Evolutionary conservation across 2,329 filamentous ascomycete genomes (phyloP), one percentile per base, ranked within the genome.

Genomic region (Plectosphaerella plurivora): DNA sequence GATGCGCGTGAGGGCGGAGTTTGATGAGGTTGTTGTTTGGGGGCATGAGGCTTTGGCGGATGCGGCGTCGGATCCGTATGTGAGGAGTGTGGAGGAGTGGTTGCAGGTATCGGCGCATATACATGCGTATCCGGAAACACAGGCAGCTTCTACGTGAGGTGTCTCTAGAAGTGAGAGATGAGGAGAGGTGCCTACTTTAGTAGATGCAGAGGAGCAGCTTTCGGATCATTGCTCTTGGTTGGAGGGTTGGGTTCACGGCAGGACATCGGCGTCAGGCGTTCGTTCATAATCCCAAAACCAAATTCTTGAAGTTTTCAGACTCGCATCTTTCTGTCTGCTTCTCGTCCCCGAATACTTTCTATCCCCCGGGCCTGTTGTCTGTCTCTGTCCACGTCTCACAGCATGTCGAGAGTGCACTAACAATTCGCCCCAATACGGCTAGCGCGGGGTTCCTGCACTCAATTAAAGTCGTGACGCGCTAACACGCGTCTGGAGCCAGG

Each of bases 21-120:
- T 97, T 64, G 83, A 91, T 7, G 77, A 88, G 51, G 67, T 96
- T 49, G 71, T 90, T 3, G 78, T 96, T n/a, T 97, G 92, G 92
- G 86, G 82, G 0, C 91, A 96, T 66, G 91, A 94, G 59, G 68
- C 72, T 1, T 61, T 82, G 48, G 84, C 84, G 6, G 83, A 87
- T 54, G 75, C 76, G 1, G 75, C 75, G 25, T 71, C 72, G 6
- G 90, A 96, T 68, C 74, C 80, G 1, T 94, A 91, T 65, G 74
- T 89, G 5, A 86, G 87, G 65, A 84, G 87, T 0, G 73, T 96
- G 44, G 80, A 86, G 59, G 91, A 96, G 68, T 96, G 91, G 91
- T 75, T 95, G 53, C 74, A 76, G 11, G 82, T 92, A 65, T 82
- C 91, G 11, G 82, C 86, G 58, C 77, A 80, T 66, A 65, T 70